Percentiles rank a stretch among this genome's conserved stretches.
phyloP scores from a whole-genome alignment of 352 stramenopile genomes.

The Globisporangium lucens region DNA sequence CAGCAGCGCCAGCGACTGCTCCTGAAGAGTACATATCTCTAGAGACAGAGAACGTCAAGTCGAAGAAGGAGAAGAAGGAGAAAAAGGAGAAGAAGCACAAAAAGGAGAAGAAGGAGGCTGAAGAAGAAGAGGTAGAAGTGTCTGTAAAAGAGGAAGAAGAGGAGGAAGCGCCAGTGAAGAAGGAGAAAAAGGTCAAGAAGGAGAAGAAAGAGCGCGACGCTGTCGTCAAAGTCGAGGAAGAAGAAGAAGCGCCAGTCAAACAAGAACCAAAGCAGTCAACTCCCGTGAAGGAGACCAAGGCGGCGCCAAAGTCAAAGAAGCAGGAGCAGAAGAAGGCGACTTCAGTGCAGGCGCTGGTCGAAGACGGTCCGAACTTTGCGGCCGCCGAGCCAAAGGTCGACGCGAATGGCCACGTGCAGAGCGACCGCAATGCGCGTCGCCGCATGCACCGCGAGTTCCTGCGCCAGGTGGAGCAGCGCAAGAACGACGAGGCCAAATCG shows the following conservation, averaged over 20 bases:
- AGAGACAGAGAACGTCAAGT: constrained; percentile 10
- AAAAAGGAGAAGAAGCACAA: constrained; percentile 23
- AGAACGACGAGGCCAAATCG: constrained; percentile 42
- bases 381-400: constrained; percentile 16
- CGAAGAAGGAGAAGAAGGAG: constrained; percentile 20
- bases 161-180: constrained; percentile 12
- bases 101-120: constrained; percentile 15
- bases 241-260: constrained; percentile 14
- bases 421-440: constrained; percentile 74
- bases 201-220: constrained; percentile 16
- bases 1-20: background rate
- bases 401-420: constrained; percentile 47
- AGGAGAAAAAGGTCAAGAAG: constrained; percentile 21
- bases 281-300: constrained; percentile 16
- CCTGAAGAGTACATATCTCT: constrained; percentile 20
- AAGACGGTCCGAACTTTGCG: constrained; percentile 11
- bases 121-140: background rate
- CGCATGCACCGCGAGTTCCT: constrained; percentile 76
- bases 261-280: background rate
- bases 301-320: constrained; percentile 10
- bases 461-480: constrained; percentile 62
- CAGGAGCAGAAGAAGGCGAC: constrained; percentile 3
- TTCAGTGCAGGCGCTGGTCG: constrained; percentile 12
- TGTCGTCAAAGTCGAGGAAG: constrained; percentile 11
- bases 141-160: constrained; percentile 5